These are phyloP conservation scores for Kondoa malvinella DNA, from an alignment of 768 basidiomycete genomes.

Conservation along the genomic window DNA sequence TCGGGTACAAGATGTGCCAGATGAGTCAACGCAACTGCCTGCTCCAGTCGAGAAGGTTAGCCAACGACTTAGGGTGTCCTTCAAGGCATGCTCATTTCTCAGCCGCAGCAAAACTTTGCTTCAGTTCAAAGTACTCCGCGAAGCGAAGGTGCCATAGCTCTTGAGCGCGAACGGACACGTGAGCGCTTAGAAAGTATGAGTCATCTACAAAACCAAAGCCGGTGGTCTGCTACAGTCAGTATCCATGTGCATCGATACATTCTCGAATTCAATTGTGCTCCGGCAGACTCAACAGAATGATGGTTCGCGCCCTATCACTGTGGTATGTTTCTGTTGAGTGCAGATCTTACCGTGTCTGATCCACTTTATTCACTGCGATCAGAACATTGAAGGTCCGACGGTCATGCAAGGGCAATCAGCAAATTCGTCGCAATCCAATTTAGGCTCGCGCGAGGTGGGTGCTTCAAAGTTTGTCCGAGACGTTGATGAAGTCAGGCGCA, in stretches of 20 bases:
- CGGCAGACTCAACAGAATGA: not conserved
- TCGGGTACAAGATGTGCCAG: too few relatives aligned
- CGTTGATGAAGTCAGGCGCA: too few relatives aligned
- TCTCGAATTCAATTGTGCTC: not conserved
- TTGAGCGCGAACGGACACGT: not conserved
- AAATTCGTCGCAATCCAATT: not conserved
- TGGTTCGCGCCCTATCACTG: not conserved
- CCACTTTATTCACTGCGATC: not conserved
- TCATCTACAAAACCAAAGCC: not conserved
- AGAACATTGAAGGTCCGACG: not conserved
- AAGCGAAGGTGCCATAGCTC: constrained; percentile 7
- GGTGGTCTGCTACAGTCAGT: not conserved
- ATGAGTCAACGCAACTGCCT: too few relatives aligned
- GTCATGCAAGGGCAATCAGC: not conserved
- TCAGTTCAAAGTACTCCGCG: not conserved
- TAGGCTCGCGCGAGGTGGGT: not conserved
- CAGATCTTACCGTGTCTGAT: not conserved
- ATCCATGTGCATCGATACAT: not conserved
- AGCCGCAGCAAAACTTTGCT: not conserved
- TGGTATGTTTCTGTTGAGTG: too few relatives aligned
- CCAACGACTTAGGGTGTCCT: too few relatives aligned
- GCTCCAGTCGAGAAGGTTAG: too few relatives aligned
- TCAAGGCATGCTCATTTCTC: too few relatives aligned
- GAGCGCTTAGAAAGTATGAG: not conserved
- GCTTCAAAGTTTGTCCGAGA: too few relatives aligned